Percentiles rank a stretch among this genome's conserved stretches.
Conservation (phyloP, 2,329 filamentous ascomycete species). For the Rhynchosporium agropyri region DNA sequence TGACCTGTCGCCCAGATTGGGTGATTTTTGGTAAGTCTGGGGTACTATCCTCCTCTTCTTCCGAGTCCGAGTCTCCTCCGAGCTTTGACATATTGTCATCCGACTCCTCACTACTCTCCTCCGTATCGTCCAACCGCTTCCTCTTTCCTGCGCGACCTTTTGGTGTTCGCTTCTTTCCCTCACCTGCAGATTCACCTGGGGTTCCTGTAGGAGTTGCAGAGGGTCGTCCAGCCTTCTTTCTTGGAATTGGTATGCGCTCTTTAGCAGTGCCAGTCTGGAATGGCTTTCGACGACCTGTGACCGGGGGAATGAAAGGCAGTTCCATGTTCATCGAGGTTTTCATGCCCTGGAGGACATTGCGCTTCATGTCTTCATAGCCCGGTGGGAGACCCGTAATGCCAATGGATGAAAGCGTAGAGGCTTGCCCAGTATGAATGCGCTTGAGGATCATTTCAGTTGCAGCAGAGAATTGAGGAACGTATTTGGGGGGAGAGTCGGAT, state of each 20-base stretch:
- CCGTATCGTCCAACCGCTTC: constrained; percentile 38
- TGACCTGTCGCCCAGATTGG: constrained; percentile 74
- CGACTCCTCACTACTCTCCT: constrained; percentile 39
- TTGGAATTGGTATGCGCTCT: constrained; percentile 27
- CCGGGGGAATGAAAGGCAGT: constrained; percentile 35
- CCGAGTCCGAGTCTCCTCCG: constrained; percentile 45
- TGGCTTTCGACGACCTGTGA: constrained; percentile 18
- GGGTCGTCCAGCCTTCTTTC: constrained; percentile 25
- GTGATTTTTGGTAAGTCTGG: constrained; percentile 64
- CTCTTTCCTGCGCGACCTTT: constrained; percentile 38
- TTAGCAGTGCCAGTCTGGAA: constrained; percentile 19
- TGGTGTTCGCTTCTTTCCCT: constrained; percentile 27
- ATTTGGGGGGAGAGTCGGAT: constrained; percentile 40
- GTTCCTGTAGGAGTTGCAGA: constrained; percentile 35
- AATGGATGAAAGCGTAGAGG: constrained; percentile 35
- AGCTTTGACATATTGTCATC: constrained; percentile 40
- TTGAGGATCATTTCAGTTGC: constrained; percentile 44
- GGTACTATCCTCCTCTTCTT: constrained; percentile 47
- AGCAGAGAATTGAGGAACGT: constrained; percentile 43
- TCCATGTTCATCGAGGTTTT: constrained; percentile 44
- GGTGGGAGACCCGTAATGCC: constrained; percentile 38
- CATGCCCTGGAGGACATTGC: constrained; percentile 42
- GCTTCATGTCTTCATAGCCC: constrained; percentile 43
- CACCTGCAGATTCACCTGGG: constrained; percentile 29
- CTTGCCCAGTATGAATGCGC: constrained; percentile 40